Percentiles rank a stretch among this genome's conserved stretches.
These are phyloP conservation scores for Diaporthe citriasiana DNA, from an alignment of 2,329 filamentous ascomycete species.

Conservation along the genomic window DNA sequence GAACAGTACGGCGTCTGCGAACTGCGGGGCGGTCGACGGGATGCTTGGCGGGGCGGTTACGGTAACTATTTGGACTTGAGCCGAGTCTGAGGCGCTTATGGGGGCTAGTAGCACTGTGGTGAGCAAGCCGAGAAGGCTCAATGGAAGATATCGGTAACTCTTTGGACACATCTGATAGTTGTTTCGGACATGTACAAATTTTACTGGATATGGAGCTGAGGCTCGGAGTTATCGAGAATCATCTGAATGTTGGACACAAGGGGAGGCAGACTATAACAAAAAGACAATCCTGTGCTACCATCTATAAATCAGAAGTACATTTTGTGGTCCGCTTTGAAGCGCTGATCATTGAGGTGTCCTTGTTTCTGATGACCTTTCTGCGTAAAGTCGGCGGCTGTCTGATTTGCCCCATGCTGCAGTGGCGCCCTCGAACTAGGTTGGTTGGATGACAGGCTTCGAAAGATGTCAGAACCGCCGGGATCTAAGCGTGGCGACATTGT, in stretches of 20 bases:
- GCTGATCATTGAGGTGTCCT: background rate
- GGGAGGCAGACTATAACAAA: background rate
- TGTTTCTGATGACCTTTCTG: background rate
- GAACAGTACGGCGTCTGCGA: conserved; percentile 56
- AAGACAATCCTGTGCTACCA: background rate
- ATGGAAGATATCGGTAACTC: background rate
- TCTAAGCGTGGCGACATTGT: background rate
- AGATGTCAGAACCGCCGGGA: background rate
- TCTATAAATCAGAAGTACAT: background rate
- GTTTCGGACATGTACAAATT: background rate
- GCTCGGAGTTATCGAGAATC: background rate
- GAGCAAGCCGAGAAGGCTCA: conserved; percentile 21
- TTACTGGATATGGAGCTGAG: background rate
- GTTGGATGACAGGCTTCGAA: conserved; percentile 12
- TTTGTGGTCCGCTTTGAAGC: background rate
- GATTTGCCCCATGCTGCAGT: conserved; percentile 8
- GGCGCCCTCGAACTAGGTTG: background rate
- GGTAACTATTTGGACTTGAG: conserved; percentile 8
- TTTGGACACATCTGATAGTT: background rate
- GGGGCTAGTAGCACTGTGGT: background rate
- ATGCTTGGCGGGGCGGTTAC: conserved; percentile 52
- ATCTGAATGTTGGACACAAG: background rate
- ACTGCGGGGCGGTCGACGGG: conserved; percentile 56
- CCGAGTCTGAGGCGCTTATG: background rate
- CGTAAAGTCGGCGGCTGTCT: conserved; percentile 2